Conservation (phyloP, 2,329 filamentous ascomycete species). For the Pseudogymnoascus sp. region DNA sequence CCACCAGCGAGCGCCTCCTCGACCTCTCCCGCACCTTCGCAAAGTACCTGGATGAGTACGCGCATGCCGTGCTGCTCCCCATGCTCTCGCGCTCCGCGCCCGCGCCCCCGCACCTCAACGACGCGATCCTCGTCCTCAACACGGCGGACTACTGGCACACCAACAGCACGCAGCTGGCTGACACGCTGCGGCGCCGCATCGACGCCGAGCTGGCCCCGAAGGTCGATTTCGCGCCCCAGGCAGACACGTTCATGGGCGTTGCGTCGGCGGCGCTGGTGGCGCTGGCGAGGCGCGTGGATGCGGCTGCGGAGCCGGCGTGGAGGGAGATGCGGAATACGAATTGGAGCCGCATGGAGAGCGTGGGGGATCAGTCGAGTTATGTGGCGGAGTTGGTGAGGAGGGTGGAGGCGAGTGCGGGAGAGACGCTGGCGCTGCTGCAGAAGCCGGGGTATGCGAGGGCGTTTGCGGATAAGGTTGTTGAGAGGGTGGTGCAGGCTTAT, state of each 20-base stretch:
- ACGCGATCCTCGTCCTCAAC: slow-evolving; percentile 80
- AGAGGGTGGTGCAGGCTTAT: slow-evolving; percentile 71
- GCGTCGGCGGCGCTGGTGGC: slow-evolving; percentile 79
- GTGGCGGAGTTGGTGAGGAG: slow-evolving; percentile 71
- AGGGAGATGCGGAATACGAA: slow-evolving; percentile 94
- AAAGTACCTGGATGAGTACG: slow-evolving; percentile 91
- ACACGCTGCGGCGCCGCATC: slow-evolving; percentile 86
- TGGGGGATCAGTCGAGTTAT: slow-evolving; percentile 89
- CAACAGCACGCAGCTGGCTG: slow-evolving; percentile 86
- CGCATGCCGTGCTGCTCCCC: slow-evolving; percentile 79
- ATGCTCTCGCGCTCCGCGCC: slow-evolving; percentile 48
- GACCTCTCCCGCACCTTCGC: slow-evolving; percentile 80
- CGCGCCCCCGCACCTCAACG: slow-evolving; percentile 45
- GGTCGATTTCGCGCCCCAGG: slow-evolving; percentile 86
- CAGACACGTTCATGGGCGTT: slow-evolving; percentile 91
- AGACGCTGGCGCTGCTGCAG: slow-evolving; percentile 67
- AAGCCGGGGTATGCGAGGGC: slow-evolving; percentile 93
- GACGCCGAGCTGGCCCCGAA: slow-evolving; percentile 66
- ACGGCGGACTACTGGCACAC: slow-evolving; percentile 96
- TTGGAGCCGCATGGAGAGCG: slow-evolving; percentile 88
- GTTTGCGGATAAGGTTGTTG: slow-evolving; percentile 93
- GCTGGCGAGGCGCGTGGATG: slow-evolving; percentile 75
- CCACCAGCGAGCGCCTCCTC: slow-evolving; percentile 76
- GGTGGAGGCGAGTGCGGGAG: slow-evolving; percentile 61
- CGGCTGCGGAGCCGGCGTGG: slow-evolving; percentile 79